Evolutionary conservation across 106 monocot species (phyloP).

Genomic region (Iris macrosiphon): DNA sequence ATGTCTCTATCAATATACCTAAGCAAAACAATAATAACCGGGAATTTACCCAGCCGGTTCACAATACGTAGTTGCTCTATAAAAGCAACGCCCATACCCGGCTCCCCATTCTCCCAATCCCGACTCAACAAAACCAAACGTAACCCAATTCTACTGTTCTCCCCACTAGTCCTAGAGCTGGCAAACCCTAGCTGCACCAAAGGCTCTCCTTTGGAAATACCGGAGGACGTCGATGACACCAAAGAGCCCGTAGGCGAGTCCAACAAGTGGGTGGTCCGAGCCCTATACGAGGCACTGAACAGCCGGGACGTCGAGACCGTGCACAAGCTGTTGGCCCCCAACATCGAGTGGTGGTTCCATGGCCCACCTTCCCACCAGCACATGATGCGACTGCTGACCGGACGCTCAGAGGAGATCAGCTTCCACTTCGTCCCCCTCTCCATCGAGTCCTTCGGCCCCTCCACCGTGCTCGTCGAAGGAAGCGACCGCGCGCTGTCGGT

Average conservation of each 20-base stretch:
- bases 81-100: no score
- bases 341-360: conserved; percentile 61
- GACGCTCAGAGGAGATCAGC: background rate
- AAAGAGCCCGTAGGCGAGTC: background rate
- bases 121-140: no score
- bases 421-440: conserved; percentile 24
- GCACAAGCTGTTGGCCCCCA: conserved; percentile 24
- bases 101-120: no score
- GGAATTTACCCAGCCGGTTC: no score
- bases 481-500: conserved; percentile 5
- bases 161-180: conserved; percentile 13
- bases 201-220: background rate
- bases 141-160: no score
- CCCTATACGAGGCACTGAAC: conserved; percentile 28
- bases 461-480: conserved; percentile 43
- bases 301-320: conserved; percentile 21
- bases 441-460: conserved; percentile 33
- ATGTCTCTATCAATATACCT: no score
- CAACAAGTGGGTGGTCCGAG: conserved; percentile 17
- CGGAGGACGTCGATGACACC: background rate
- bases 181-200: background rate
- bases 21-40: no score
- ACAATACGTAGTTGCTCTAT: no score
- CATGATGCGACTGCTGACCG: conserved; percentile 41
- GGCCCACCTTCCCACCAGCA: conserved; percentile 45